Evolutionary conservation across 768 basidiomycete genomes (phyloP), one percentile per base, ranked within the genome.

Genomic region (Lyophyllum decastes): DNA sequence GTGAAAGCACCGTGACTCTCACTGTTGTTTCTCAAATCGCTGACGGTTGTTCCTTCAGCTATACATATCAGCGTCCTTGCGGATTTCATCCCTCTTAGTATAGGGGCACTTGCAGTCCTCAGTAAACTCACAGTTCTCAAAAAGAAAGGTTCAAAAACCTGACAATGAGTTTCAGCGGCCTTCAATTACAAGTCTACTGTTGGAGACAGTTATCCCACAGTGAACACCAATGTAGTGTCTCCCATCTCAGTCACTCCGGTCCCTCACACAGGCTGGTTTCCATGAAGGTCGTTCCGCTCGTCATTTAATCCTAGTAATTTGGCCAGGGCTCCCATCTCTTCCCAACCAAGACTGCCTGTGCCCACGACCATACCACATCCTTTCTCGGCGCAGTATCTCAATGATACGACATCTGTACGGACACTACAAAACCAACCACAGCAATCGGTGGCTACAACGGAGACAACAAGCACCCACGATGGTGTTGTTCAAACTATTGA

Each of bases 21-120:
- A 14, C 49, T 63, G 14, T 27, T 63, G 17, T 49, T 63, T 6
- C 53, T 63, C n/a, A 49, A 63, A 30, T 12, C 55, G 11, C 40
- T 60, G 50, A 60, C 56, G 14, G 57, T 63, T 24, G 62, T 35
- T 19, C 62, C 62, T 11, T 55, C 58, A 4, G 62, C 59, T 7
- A 40, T 54, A 16, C 55, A 52, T 33, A 57, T 63, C 52, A 60
- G 41, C 11, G 24, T 63, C 9, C 24, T 60, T 11, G 62, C 62
- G 14, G 62, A 63, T 21, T 60, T 63, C 49, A 26, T 63, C 52
- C 62, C 59, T 10, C 34, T 63, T 0, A 57, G 62, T 27, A 55
- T 63, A 16, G 62, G 62, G 22, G 49, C 59, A 8, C 49, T 63
- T 34, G 34, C 50, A 8, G 62, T 63, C 22, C 62, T 60, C 40